Base-by-base conservation (phyloP, 2,329 filamentous ascomycete genomes). In the Aspergillus candidus region DNA sequence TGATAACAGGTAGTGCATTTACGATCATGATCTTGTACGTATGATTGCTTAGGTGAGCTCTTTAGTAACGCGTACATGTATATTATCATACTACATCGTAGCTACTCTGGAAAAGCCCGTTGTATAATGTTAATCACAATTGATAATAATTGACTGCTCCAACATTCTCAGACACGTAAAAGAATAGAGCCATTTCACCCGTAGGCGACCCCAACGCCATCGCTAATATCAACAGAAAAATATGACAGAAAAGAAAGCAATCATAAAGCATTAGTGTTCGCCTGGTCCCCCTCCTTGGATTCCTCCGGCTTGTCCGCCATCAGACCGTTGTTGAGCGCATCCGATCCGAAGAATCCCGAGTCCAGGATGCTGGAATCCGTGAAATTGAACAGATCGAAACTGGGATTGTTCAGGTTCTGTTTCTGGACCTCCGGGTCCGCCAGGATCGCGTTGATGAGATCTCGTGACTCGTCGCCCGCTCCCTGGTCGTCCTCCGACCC, bases 311-410 rank as follows among this genome's bases (percentile, higher is more conserved):
- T 38, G 11, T 38, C 14, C 38, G 43, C 46, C 14, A 54, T 41
- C 12, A 56, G 35, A 11, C 64, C 58, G 15, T 50, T 48, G 33
- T 59, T 53, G 13, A 63, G 50, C 17, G 63, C 51, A 32, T 67
- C 60, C 14, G 61, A 63, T 32, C 63, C 61, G 50, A 68, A 68
- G 35, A 67, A 59, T 11, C 61, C 57, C 6, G 62, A 63, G 44
- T 68, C 65, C 35, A 67, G 60, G 27, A 62, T 46, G 18, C 51
- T 54, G 15, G 58, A 46, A 30, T 58, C 54, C 4, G 44, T 53
- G 39, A 65, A 62, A 14, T 59, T 50, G 43, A 68, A 63, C 14
- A 61, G 55, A 31, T 60, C 54, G 41, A 66, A 59, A 6, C 57
- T 43, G n/a, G 55, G 48, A 29, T 55, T 43, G 13, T 44, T 45